These are phyloP conservation scores for Leptomonas seymouri DNA, from an alignment of 208 protist species.

Conservation along the genomic window DNA sequence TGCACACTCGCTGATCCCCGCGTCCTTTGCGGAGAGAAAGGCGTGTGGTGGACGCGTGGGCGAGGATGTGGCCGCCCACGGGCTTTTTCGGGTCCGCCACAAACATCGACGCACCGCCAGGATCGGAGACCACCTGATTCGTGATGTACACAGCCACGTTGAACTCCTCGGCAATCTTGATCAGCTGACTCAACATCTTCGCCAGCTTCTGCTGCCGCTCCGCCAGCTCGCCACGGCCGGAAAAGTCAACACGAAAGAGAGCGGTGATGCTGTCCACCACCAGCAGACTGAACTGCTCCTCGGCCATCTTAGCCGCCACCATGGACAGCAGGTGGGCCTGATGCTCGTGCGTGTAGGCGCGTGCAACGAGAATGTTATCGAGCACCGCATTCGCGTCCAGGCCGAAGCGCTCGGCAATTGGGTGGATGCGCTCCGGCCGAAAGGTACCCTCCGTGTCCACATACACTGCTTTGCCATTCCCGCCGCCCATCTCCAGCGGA, in stretches of 20 bases:
- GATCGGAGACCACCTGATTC: constrained; percentile 99
- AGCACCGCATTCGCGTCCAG: constrained; percentile 92
- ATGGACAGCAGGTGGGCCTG: constrained; percentile 93
- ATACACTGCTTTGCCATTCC: constrained; percentile 95
- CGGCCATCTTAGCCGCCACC: constrained; percentile 92
- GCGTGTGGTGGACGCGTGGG: constrained; percentile 98
- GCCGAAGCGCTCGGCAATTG: constrained; percentile 97
- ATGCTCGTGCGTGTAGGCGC: constrained; percentile 97
- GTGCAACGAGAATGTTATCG: constrained; percentile 98
- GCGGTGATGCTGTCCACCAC: constrained; percentile 99
- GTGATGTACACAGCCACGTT: constrained; percentile 99
- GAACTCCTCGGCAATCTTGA: constrained; percentile 99
- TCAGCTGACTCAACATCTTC: constrained; percentile 93
- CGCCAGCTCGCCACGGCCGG: constrained; percentile 96
- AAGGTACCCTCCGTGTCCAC: constrained; percentile 99
- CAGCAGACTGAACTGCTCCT: constrained; percentile 92
- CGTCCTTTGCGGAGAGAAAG: constrained; percentile 96
- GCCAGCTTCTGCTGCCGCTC: constrained; percentile 96
- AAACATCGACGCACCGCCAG: constrained; percentile 98
- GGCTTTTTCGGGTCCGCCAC: constrained; percentile 98
- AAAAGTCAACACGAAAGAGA: constrained; percentile 98
- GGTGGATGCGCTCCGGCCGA: constrained; percentile 95
- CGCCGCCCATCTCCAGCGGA: constrained; percentile 90
- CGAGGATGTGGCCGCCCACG: constrained; percentile 97
- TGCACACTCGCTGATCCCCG: constrained; percentile 97